A percentile compares a stretch with the other conserved stretches of the same genome.
Evolutionary conservation across 2,329 filamentous ascomycete species (phyloP).

Genomic region (Teratosphaeria pseudoeucalypti): DNA sequence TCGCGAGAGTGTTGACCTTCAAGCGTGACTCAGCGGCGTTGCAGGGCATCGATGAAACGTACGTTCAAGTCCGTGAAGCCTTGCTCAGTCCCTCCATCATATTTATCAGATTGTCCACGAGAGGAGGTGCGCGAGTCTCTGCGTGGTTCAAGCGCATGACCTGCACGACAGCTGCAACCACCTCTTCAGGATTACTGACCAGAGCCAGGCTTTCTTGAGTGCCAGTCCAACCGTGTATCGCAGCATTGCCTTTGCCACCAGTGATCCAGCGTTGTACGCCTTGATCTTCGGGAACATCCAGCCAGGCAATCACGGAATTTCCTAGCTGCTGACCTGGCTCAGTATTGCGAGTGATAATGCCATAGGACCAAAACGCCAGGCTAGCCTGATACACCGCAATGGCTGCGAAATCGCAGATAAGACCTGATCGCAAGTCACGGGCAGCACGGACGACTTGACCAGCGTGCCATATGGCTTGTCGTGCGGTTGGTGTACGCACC

Average conservation of each 20-base stretch:
- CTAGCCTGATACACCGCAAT: conserved; percentile 60
- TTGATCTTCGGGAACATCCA: conserved; percentile 47
- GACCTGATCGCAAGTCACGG: conserved; percentile 30
- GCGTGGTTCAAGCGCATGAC: conserved; percentile 46
- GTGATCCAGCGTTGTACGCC: conserved; percentile 35
- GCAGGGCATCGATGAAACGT: neutral
- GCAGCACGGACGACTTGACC: conserved; percentile 56
- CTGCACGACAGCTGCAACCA: conserved; percentile 50
- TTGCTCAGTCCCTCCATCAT: conserved; percentile 48
- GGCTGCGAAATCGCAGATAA: conserved; percentile 50
- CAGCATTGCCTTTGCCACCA: conserved; percentile 24
- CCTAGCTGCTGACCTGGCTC: conserved; percentile 31
- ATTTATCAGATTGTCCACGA: conserved; percentile 58
- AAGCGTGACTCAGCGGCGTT: neutral
- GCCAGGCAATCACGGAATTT: conserved; percentile 33
- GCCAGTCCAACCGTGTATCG: conserved; percentile 18
- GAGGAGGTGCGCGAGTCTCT: conserved; percentile 38
- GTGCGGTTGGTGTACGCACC: conserved; percentile 45
- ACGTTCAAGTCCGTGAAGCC: conserved; percentile 19
- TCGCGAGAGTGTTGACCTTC: neutral
- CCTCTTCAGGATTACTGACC: conserved; percentile 46
- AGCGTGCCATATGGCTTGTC: conserved; percentile 56
- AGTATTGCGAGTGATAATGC: conserved; percentile 38
- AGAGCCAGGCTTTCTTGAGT: conserved; percentile 16
- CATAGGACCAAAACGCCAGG: conserved; percentile 59